A percentile compares a stretch with the other conserved stretches of the same genome.
These are phyloP conservation scores for Lactarius deliciosus DNA, from an alignment of 768 basidiomycete species.

Conservation along the genomic window DNA sequence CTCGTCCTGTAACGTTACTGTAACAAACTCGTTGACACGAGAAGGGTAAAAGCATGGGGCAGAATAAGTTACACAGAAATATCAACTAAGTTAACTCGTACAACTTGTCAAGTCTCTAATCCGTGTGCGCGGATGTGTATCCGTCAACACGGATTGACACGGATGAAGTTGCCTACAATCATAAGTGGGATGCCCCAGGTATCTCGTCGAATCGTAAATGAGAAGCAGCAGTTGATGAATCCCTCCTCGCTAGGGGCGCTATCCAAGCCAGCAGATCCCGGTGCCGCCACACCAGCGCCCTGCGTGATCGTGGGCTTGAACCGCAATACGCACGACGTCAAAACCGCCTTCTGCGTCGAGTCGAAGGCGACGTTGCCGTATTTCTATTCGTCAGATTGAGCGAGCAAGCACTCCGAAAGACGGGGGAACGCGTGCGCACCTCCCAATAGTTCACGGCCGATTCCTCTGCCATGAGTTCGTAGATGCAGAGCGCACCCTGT, in stretches of 20 bases:
- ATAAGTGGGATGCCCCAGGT: slow-evolving; percentile 86
- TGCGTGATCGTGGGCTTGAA: slow-evolving; percentile 66
- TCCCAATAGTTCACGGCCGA: slow-evolving; percentile 98
- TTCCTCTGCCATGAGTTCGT: slow-evolving; percentile 98
- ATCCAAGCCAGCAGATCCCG: slow-evolving; percentile 31
- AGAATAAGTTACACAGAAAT: slow-evolving; percentile 7
- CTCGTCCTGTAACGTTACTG: background rate
- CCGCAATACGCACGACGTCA: slow-evolving; percentile 86
- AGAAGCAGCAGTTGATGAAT: slow-evolving; percentile 85
- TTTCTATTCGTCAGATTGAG: slow-evolving; percentile 53
- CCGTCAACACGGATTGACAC: slow-evolving; percentile 45
- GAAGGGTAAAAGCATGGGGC: background rate
- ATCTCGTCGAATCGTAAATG: slow-evolving; percentile 84
- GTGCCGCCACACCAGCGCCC: slow-evolving; percentile 36
- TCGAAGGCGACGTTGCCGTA: slow-evolving; percentile 93
- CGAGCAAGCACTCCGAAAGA: background rate
- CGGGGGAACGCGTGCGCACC: slow-evolving; percentile 43
- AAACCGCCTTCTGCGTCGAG: slow-evolving; percentile 87
- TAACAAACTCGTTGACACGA: background rate
- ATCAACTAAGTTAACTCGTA: slow-evolving; percentile 1
- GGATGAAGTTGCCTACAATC: slow-evolving; percentile 89
- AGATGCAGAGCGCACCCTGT: slow-evolving; percentile 90
- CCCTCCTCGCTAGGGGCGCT: slow-evolving; percentile 57
- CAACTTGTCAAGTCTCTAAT: background rate
- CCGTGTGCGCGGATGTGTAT: too few relatives aligned